Base-by-base conservation (phyloP, 163 green algal species). In the Volvox carteri region DNA sequence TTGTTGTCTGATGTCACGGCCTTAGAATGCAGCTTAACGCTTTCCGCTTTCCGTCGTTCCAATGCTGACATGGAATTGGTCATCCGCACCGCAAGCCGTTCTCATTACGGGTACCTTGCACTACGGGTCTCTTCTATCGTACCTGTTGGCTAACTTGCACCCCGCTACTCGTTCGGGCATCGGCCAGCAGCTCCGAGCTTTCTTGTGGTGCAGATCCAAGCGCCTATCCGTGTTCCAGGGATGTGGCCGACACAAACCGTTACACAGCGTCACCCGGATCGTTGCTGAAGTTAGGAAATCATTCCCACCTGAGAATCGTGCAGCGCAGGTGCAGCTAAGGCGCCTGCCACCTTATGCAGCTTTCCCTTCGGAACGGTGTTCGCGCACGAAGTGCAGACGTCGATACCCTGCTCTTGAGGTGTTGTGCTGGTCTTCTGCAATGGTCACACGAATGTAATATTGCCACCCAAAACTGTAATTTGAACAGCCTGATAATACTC, bases 351-450 rank as follows among this genome's bases (percentile, higher is more conserved):
- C 68, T 81, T 88, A 39, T 88, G 83, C 14, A 88, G 68, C 50
- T 83, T 88, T 42, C 68, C 35, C 21, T 88, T 88, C 1, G 83
- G 68, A 14, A 88, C 35, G 1, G 83, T 74, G 48, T 37, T 35
- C 1, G 83, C 70, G 62, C 83, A 88, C 4, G 68, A 72, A 28
- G 68, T 56, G 35, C 83, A 88, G 30, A 88, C 83, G 48, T 88
- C 67, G 3, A 88, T 21, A 46, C 83, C 83, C 25, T 46, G 68
- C 68, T 81, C 35, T 41, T 81, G 37, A 0, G 35, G 4, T 2
- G 83, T 83, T 1, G 68, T 75, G 25, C 68, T 88, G 14, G 83
- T 88, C 37, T 81, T 88, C 83, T 88, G 68, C 68, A 46, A 25
- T 0, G 1, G 19, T 79, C 16, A 58, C 39, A 58, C 28, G n/a